Base-by-base conservation (phyloP, 2,329 filamentous ascomycete genomes). In the Annulohypoxylon truncatum region DNA sequence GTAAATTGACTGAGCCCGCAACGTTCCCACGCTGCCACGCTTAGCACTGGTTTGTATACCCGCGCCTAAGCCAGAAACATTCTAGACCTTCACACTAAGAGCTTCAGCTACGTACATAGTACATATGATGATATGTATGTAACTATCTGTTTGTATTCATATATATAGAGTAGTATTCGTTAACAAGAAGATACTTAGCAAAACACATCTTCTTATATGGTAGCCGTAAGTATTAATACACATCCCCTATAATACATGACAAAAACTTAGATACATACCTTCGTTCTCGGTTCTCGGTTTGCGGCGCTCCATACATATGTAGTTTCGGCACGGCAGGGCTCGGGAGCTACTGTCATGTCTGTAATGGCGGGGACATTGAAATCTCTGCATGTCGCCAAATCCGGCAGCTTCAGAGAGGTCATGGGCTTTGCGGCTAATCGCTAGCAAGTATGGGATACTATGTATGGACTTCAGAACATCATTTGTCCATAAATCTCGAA, bases 351-450 rank as follows among this genome's bases (percentile, higher is more conserved):
- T 57, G 50, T 50, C 35, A 50, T 64, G 26, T 44, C 29, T 48
- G 40, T 54, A 42, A 50, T 66, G 53, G 53, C 52, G 38, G 57
- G 57, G 62, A 48, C 40, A 44, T 56, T 47, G 47, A 50, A 33
- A 33, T n/a, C 28, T 56, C 61, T 65, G 58, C 61, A 63, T 2
- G 54, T 67, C 44, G 51, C 58, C 42, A 29, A 53, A 61, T 62
- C 13, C 15, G 47, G 67, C 35, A 61, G 38, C 26, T 38, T 29
- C 57, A 12, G 4, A 31, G 54, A 46, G 56, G 46, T 29, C 38
- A 59, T 64, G 56, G 29, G 48, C 44, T 59, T 50, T 50, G 28
- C 51, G 12, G n/a, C 33, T 47, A 55, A 47, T 47, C 5, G 33
- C 29, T 51, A 35, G 31, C 50, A 60, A 29, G 46, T 50, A 59